Evolutionary conservation across 495 filamentous ascomycete species (phyloP).

Genomic region (Hyaloscypha bicolor): DNA sequence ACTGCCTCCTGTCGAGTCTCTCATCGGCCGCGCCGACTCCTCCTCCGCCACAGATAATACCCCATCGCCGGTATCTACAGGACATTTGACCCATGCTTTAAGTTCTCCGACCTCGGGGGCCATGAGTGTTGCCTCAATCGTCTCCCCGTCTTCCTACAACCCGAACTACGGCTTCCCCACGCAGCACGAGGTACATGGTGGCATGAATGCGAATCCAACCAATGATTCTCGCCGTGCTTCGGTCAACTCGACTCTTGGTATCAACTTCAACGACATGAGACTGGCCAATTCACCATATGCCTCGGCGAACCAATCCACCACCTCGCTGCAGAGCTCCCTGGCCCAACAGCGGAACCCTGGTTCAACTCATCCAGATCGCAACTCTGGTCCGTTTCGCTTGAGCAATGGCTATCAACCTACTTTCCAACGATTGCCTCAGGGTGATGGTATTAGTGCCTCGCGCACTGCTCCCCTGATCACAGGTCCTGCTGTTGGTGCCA

Average conservation of each 20-base stretch:
- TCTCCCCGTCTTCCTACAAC: conserved; percentile 52
- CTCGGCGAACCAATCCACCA: conserved; percentile 75
- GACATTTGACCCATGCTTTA: conserved; percentile 33
- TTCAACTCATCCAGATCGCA: conserved; percentile 55
- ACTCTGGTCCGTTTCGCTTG: conserved; percentile 57
- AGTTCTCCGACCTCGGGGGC: conserved; percentile 44
- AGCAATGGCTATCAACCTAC: conserved; percentile 46
- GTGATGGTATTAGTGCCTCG: conserved; percentile 36
- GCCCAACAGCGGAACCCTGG: conserved; percentile 55
- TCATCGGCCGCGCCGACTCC: conserved; percentile 39
- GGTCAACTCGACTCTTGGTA: conserved; percentile 75
- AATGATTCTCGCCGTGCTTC: conserved; percentile 68
- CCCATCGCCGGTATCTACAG: conserved; percentile 49
- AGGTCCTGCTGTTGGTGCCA: conserved; percentile 73
- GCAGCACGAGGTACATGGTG: conserved; percentile 12
- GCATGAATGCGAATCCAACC: conserved; percentile 19
- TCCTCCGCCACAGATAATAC: conserved; percentile 52
- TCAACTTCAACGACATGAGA: conserved; percentile 67
- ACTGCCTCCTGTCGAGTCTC: conserved; percentile 39
- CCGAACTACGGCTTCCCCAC: conserved; percentile 14
- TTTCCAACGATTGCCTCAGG: conserved; percentile 44
- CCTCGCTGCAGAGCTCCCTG: conserved; percentile 62
- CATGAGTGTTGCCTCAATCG: conserved; percentile 60
- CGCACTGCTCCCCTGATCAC: conserved; percentile 74
- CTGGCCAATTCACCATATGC: conserved; percentile 73